Evolutionary conservation across 768 basidiomycete species (phyloP), one percentile per base, ranked within the genome.

Genomic region (Hypholoma sublateritium): DNA sequence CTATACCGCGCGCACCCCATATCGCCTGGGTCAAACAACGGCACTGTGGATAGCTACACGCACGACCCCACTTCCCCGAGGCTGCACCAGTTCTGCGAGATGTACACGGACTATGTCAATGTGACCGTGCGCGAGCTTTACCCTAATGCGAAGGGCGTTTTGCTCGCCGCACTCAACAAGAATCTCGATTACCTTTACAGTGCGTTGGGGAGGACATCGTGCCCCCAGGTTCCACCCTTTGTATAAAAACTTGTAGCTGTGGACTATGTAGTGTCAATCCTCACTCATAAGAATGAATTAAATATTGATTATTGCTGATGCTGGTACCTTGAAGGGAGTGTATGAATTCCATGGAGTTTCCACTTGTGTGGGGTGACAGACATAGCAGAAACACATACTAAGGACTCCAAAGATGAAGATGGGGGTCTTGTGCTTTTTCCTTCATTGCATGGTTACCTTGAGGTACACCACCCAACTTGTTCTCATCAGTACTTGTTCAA

Each of bases 41-140:
- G 55, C 1, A 58, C 50, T 13, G 44, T 62, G 41, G 61, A 60
- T 39, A 66, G 53, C 53, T 66, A 65, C 41, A 58, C 61, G n/a
- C 43, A 50, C 17, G 64, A 63, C 42, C 61, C 59, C 5, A 61
- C 52, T 6, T 64, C 62, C 2, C 64, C 66, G 4, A 39, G 56
- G 36, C 57, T 65, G 24, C 35, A 48, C 5, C 41, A 56, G n/a
- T 55, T 51, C 36, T 67, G 66, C 53, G 21, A 58, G 37, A 37
- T 63, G 28, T 67, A 67, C 56, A 56, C 55, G 11, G 59, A 65
- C 25, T 64, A 62, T 43, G 64, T 62, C 28, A 65, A 65, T 28
- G 43, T 42, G 13, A 67, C 59, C 12, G 50, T 67, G 21, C 58
- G 41, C 19, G 51, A 55, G 8, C 54, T 67, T 19, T 67, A 67